Percentiles rank a stretch among this genome's conserved stretches.
phyloP scores from a whole-genome alignment of 306 rosid genomes.

The Dalbergia cultrata region DNA sequence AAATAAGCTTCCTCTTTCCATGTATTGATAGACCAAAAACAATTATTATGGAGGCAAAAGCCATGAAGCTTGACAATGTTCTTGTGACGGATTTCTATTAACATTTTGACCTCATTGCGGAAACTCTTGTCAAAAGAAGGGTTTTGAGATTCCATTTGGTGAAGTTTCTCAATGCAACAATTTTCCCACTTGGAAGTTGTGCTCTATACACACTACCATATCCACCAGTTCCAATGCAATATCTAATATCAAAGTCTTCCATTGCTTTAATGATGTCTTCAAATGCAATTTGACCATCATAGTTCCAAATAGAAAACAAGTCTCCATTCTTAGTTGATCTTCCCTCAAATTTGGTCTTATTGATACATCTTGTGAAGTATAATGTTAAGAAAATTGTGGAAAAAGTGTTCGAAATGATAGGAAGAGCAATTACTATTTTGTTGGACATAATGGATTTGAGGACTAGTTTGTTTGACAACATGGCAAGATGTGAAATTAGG shows the following conservation, averaged over 20 bases:
- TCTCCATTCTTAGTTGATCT: conserved; percentile 5
- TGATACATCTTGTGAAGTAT: not conserved
- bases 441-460: not conserved
- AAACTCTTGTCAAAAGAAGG: not conserved
- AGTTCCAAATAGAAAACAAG: conserved; percentile 31
- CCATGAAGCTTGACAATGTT: too few species aligned
- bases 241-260: not conserved
- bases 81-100: too few species aligned
- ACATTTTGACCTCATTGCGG: too few species aligned
- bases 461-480: not conserved
- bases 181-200: not conserved
- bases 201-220: conserved; percentile 32
- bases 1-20: too few species aligned
- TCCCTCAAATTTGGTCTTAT: not conserved
- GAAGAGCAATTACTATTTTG: not conserved
- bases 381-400: not conserved
- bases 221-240: conserved; percentile 30
- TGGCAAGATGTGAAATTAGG: not conserved
- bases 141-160: conserved; percentile 16
- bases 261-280: conserved; percentile 38
- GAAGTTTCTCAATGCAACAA: conserved; percentile 46
- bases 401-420: not conserved
- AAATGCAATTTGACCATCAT: conserved; percentile 40
- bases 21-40: too few species aligned
- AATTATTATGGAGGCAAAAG: too few species aligned